A percentile compares a stretch with the other conserved stretches of the same genome.
Evolutionary conservation across 2,329 filamentous ascomycete species (phyloP).

Genomic region (Thermothelomyces thermophilus): DNA sequence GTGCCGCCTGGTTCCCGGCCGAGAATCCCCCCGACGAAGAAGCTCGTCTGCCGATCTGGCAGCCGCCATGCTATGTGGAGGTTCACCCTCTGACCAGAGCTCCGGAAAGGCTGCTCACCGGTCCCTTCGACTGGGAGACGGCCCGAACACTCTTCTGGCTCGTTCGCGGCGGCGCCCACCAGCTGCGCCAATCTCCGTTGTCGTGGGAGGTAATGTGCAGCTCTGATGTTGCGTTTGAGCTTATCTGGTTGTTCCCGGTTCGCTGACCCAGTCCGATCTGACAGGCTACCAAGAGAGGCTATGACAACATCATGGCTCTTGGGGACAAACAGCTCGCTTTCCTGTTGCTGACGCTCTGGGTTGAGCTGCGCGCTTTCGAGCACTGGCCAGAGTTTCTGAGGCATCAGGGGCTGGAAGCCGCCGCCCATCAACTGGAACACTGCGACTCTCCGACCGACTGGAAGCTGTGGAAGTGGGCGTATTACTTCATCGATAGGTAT

Average conservation of each 20-base stretch:
- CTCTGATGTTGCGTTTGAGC: not conserved
- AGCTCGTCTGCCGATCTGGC: not conserved
- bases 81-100: conserved; percentile 24
- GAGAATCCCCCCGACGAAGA: not conserved
- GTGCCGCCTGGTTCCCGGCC: not conserved
- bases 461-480: not conserved
- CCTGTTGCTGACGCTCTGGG: conserved; percentile 6
- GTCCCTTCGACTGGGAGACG: conserved; percentile 23
- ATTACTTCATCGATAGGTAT: not conserved
- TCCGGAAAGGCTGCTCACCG: conserved; percentile 25
- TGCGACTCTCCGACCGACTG: not conserved
- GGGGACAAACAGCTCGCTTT: conserved; percentile 4
- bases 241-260: too few species aligned
- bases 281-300: conserved; percentile 16
- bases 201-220: conserved; percentile 28
- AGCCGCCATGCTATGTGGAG: conserved; percentile 17
- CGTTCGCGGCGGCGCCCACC: conserved; percentile 21
- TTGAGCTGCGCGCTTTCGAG: conserved; percentile 12
- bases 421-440: not conserved
- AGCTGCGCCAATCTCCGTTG: conserved; percentile 23
- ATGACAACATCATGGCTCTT: conserved; percentile 12
- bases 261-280: not conserved
- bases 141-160: conserved; percentile 28
- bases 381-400: conserved; percentile 17
- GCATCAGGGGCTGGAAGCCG: not conserved